Base-by-base conservation (phyloP, 768 basidiomycete genomes). In the Boletus rubescentipes region DNA sequence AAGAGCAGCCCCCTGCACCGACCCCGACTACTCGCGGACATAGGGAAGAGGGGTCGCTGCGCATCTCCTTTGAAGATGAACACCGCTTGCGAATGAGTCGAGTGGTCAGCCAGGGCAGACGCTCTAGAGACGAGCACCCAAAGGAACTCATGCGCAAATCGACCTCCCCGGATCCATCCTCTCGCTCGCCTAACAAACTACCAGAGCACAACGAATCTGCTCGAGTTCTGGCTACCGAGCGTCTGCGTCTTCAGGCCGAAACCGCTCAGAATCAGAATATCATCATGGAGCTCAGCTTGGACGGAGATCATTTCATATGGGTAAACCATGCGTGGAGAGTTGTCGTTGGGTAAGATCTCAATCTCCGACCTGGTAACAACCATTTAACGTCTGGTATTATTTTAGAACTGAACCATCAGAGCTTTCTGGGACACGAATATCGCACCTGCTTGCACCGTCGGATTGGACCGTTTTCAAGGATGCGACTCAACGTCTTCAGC, bases 221-320 rank as follows among this genome's bases (percentile, higher is more conserved):
- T 46, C 84, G 92, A 35, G 81, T 89, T n/a, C 78, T 91, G 53
- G 90, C 91, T 14, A 92, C 90, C 0, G 93, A 98, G 67, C 87
- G 93, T 32, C 73, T 98, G 30, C 84, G 89, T 37, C 73, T 92
- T 34, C 89, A 96, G 64, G 97, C 94, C 9, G 97, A 98, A 70
- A 91, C 90, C 2, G 93, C 95, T 8, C 93, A 96, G 73, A 92
- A 88, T 66, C 91, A 93, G 70, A 98, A 97, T 63, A 91, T 98
- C 49, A 92, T 99, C 29, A 80, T 98, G 76, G 97, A 99, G 68
- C 81, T 99, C 30, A 87, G 86, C 68, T 76, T 98, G 59, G 93
- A 98, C 67, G 94, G 93, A 9, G 94, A 98, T 67, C 88, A 93
- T 61, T 86, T 98, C 62, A 83, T 93, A 62, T 99, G 94, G 90